Conservation (phyloP, 2,329 filamentous ascomycete species). For the Aspergillus amoenus region DNA sequence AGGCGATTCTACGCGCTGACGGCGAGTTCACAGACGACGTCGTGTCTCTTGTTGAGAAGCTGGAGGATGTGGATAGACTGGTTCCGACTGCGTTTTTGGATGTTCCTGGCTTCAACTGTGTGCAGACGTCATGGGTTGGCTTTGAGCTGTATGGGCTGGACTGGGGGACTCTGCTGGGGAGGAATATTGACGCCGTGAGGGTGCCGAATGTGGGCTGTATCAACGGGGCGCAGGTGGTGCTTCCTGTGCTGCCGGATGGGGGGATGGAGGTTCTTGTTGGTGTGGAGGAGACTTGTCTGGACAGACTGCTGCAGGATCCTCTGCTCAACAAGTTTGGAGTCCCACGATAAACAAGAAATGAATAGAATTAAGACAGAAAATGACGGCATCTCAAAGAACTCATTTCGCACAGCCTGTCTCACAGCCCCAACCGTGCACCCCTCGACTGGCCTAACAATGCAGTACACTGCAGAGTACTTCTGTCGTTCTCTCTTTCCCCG, state of each 20-base stretch:
- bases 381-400: too few relatives aligned
- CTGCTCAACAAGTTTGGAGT: conserved; percentile 28
- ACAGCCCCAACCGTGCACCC: too few relatives aligned
- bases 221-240: conserved; percentile 33
- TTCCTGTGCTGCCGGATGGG: conserved; percentile 33
- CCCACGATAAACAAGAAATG: not conserved
- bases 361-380: too few relatives aligned
- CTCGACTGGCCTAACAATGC: too few relatives aligned
- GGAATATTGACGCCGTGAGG: conserved; percentile 31
- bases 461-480: too few relatives aligned
- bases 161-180: conserved; percentile 33
- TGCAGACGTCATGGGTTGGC: conserved; percentile 36
- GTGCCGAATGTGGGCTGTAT: conserved; percentile 33
- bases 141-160: conserved; percentile 34
- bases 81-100: conserved; percentile 37
- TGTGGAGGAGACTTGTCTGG: conserved; percentile 30
- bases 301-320: conserved; percentile 30
- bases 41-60: conserved; percentile 29
- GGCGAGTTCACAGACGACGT: conserved; percentile 32
- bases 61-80: conserved; percentile 33
- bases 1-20: conserved; percentile 30
- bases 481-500: too few relatives aligned
- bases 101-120: conserved; percentile 35
- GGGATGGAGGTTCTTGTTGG: conserved; percentile 37
- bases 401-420: too few relatives aligned